Evolutionary conservation across 306 rosid genomes (phyloP).

Genomic region (Delonix regia): DNA sequence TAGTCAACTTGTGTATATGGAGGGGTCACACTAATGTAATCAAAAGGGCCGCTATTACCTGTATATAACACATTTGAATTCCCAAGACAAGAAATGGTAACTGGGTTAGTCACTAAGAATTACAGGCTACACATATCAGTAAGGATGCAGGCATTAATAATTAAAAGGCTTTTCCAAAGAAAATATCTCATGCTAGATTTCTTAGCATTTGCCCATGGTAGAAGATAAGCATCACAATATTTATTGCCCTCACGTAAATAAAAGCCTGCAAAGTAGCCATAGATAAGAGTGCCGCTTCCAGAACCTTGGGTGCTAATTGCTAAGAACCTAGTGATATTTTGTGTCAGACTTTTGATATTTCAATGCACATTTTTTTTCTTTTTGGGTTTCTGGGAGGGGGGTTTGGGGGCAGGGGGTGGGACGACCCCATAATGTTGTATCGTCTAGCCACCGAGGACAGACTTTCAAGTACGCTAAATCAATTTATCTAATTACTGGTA

Average conservation of each 20-base stretch:
- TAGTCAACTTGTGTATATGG: slow-evolving; percentile 90
- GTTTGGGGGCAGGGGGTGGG: too few species aligned
- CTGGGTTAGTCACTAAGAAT: not conserved
- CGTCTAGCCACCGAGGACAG: not conserved
- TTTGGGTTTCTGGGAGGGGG: too few species aligned
- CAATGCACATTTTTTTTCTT: too few species aligned
- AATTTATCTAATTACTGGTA: too few species aligned
- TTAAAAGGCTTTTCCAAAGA: not conserved
- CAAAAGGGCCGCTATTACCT: slow-evolving; percentile 73
- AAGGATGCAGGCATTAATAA: not conserved
- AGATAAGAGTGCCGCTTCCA: not conserved
- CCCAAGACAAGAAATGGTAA: slow-evolving; percentile 11
- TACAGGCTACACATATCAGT: not conserved
- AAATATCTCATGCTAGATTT: not conserved
- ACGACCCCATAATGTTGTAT: not conserved
- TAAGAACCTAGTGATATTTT: not conserved
- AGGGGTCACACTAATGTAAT: slow-evolving; percentile 94
- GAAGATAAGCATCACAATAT: not conserved
- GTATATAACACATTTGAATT: slow-evolving; percentile 35
- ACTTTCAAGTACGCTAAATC: too few species aligned
- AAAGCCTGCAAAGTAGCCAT: not conserved
- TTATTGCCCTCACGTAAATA: not conserved
- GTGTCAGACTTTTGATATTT: too few species aligned
- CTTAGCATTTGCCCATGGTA: not conserved
- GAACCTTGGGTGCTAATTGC: not conserved